These are phyloP conservation scores for Chamaecyparis obtusa DNA, from an alignment of 75 land plant species.

Conservation along the genomic window DNA sequence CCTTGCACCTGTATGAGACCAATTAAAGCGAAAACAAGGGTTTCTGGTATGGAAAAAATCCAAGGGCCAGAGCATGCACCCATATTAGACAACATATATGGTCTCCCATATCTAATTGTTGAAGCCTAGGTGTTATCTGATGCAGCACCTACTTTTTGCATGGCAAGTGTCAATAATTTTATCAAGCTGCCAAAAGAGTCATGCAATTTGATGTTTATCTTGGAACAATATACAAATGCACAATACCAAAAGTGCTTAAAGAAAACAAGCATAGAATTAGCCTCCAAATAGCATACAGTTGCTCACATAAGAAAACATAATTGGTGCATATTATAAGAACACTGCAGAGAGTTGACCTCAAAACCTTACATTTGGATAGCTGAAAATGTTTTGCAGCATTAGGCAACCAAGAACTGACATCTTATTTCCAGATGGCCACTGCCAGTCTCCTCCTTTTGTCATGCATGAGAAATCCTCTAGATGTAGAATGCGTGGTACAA, in stretches of 20 bases:
- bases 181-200: background rate
- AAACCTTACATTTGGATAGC: constrained; percentile 54
- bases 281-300: background rate
- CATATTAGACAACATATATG: background rate
- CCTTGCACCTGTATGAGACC: background rate
- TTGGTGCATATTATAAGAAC: background rate
- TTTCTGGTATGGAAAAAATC: background rate
- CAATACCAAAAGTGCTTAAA: background rate
- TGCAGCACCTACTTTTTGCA: background rate
- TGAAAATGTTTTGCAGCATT: constrained; percentile 81
- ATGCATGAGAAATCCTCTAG: constrained; percentile 56
- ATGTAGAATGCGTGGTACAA: constrained; percentile 77
- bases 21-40: background rate
- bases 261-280: background rate
- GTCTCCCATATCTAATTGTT: background rate
- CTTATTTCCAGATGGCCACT: constrained; percentile 46
- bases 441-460: constrained; percentile 47
- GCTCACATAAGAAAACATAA: background rate
- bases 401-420: constrained; percentile 87
- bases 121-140: background rate
- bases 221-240: background rate
- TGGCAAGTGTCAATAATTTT: background rate
- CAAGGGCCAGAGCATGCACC: background rate
- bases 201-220: background rate
- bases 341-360: background rate